Evolutionary conservation across 2,329 filamentous ascomycete species (phyloP).

Genomic region (Lasiodiplodia gonubiensis): DNA sequence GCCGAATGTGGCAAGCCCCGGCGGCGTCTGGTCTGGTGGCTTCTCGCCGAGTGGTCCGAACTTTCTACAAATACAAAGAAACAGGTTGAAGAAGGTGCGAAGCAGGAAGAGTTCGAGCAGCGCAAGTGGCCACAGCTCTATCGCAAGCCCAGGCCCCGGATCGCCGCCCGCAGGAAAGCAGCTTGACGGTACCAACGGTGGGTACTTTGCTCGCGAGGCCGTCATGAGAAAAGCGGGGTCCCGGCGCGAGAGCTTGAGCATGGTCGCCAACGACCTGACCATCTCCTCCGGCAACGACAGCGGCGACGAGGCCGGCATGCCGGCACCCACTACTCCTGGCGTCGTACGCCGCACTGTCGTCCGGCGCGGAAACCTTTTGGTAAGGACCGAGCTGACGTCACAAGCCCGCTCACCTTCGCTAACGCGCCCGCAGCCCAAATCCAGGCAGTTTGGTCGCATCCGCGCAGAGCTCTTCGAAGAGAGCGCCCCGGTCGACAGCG

Average conservation of each 20-base stretch:
- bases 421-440: slow-evolving; percentile 73
- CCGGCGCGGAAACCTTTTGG: slow-evolving; percentile 84
- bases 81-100: slow-evolving; percentile 62
- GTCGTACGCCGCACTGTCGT: slow-evolving; percentile 85
- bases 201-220: slow-evolving; percentile 61
- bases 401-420: background rate
- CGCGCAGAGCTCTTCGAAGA: slow-evolving; percentile 89
- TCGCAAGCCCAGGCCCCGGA: slow-evolving; percentile 71
- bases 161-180: slow-evolving; percentile 67
- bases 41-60: slow-evolving; percentile 73
- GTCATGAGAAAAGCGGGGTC: slow-evolving; percentile 57
- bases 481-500: slow-evolving; percentile 82
- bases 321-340: slow-evolving; percentile 62
- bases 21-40: slow-evolving; percentile 67
- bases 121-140: slow-evolving; percentile 72
- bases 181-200: slow-evolving; percentile 54
- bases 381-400: slow-evolving; percentile 52
- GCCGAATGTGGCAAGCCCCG: slow-evolving; percentile 54
- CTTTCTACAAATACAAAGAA: slow-evolving; percentile 78
- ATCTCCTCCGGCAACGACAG: slow-evolving; percentile 81
- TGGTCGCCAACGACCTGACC: slow-evolving; percentile 87
- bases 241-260: slow-evolving; percentile 84
- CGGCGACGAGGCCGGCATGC: slow-evolving; percentile 67
- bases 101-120: slow-evolving; percentile 71
- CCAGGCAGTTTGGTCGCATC: slow-evolving; percentile 93